Evolutionary conservation across 148 eudicot species (phyloP).

Genomic region (Spergularia bocconei): DNA sequence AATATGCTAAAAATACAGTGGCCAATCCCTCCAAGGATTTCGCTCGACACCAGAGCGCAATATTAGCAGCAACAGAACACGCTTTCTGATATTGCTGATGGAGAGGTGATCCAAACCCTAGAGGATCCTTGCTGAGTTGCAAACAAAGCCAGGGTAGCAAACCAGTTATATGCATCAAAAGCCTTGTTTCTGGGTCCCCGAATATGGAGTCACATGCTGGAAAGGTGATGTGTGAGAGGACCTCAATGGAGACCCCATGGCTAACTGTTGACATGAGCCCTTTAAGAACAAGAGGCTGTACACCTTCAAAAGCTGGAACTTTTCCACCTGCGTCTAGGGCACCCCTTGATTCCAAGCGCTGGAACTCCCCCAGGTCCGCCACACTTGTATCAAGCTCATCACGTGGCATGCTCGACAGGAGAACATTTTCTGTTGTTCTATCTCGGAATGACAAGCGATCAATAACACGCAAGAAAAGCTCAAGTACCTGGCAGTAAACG

Average conservation of each 20-base stretch:
- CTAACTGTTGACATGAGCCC: slow-evolving; percentile 94
- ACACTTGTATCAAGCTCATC: slow-evolving; percentile 73
- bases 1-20: slow-evolving; percentile 75
- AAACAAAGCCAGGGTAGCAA: slow-evolving; percentile 96
- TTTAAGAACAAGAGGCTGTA: slow-evolving; percentile 95
- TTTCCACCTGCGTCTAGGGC: slow-evolving; percentile 52
- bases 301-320: slow-evolving; percentile 93
- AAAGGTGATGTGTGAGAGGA: slow-evolving; percentile 83
- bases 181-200: slow-evolving; percentile 86
- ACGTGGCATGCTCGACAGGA: slow-evolving; percentile 95
- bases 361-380: slow-evolving; percentile 62
- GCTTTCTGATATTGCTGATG: slow-evolving; percentile 81
- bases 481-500: slow-evolving; percentile 96
- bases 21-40: slow-evolving; percentile 79
- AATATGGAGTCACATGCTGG: slow-evolving; percentile 93
- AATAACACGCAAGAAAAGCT: slow-evolving; percentile 91
- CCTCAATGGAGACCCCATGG: slow-evolving; percentile 83
- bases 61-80: slow-evolving; percentile 78
- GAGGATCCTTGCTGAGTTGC: slow-evolving; percentile 70
- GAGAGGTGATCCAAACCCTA: slow-evolving; percentile 62
- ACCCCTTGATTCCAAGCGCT: slow-evolving; percentile 60
- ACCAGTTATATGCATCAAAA: slow-evolving; percentile 92
- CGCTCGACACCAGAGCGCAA: slow-evolving; percentile 84
- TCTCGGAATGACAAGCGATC: slow-evolving; percentile 88
- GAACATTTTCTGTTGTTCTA: slow-evolving; percentile 93